phyloP scores from a whole-genome alignment of 1,139 yeast species.

The Hansenula anomala region DNA sequence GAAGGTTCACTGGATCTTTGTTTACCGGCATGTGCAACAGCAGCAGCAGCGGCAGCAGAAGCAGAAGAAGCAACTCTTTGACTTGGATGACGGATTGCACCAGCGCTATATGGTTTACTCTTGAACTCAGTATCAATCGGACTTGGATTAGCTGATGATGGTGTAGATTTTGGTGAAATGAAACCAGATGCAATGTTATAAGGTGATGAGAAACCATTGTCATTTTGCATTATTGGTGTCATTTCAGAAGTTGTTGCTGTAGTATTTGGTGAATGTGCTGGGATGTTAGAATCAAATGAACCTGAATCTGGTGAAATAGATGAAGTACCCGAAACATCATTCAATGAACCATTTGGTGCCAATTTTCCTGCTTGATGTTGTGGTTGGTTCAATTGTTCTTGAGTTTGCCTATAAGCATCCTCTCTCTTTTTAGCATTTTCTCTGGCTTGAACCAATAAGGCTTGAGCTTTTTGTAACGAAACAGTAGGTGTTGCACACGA shows the following conservation, averaged over 20 bases:
- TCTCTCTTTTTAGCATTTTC: conserved; percentile 65
- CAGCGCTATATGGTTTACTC: conserved; percentile 17
- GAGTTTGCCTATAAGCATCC: conserved; percentile 35
- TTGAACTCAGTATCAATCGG: conserved; percentile 18
- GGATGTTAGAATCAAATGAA: conserved; percentile 21
- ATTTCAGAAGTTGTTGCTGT: conserved; percentile 18
- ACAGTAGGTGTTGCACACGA: conserved; percentile 95
- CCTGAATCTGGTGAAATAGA: conserved; percentile 22
- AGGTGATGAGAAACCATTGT: conserved; percentile 54
- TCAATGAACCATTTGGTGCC: neutral
- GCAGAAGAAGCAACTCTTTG: conserved; percentile 12
- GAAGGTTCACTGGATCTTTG: neutral
- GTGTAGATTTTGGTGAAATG: conserved; percentile 37
- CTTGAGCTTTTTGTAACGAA: conserved; percentile 81
- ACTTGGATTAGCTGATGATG: conserved; percentile 12
- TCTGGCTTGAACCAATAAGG: conserved; percentile 74
- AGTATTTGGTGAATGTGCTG: conserved; percentile 21
- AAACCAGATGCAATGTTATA: conserved; percentile 55
- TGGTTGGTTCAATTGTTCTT: conserved; percentile 16
- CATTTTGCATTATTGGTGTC: conserved; percentile 14
- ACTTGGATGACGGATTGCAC: conserved; percentile 16
- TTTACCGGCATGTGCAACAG: conserved; percentile 2
- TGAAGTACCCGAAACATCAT: conserved; percentile 18
- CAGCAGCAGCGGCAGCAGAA: conserved; percentile 18
- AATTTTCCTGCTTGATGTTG: conserved; percentile 11